Evolutionary conservation across 1,284 basidiomycete genomes (phyloP).

Genomic region (Marasmius tenuissimus): DNA sequence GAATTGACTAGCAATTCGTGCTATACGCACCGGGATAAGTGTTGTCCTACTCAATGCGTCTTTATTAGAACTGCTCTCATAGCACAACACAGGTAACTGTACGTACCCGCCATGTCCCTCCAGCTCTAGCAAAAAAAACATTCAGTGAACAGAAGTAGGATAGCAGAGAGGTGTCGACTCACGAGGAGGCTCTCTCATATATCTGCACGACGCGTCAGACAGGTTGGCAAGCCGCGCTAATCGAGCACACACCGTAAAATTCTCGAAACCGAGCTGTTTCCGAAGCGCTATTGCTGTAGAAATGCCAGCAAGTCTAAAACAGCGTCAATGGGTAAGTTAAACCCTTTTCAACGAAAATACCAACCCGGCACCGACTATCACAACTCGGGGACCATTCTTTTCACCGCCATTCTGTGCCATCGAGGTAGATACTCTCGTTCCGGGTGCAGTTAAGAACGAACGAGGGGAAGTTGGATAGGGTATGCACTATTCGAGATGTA

Average conservation of each 20-base stretch:
- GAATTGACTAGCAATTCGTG: neutral
- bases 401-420: neutral
- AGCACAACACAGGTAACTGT: neutral
- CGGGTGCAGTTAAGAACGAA: too few species aligned
- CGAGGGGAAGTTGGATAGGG: too few species aligned
- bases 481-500: too few species aligned
- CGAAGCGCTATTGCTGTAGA: conserved; percentile 48
- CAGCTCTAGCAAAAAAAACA: conserved; percentile 24
- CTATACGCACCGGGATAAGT: conserved; percentile 36
- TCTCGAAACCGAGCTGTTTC: conserved; percentile 39
- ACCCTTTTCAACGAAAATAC: neutral
- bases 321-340: neutral
- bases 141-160: too few species aligned
- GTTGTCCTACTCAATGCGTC: conserved; percentile 33
- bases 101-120: conserved; percentile 55
- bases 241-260: conserved; percentile 41
- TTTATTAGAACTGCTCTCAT: neutral
- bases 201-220: conserved; percentile 35
- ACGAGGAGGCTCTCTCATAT: conserved; percentile 41
- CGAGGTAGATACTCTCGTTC: neutral
- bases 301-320: conserved; percentile 39
- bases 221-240: neutral
- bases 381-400: conserved; percentile 28
- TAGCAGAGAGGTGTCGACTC: neutral
- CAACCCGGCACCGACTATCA: conserved; percentile 53